A percentile compares a stretch with the other conserved stretches of the same genome.
These are phyloP conservation scores for Cairneyella variabilis DNA, from an alignment of 495 filamentous ascomycete species.

Conservation along the genomic window DNA sequence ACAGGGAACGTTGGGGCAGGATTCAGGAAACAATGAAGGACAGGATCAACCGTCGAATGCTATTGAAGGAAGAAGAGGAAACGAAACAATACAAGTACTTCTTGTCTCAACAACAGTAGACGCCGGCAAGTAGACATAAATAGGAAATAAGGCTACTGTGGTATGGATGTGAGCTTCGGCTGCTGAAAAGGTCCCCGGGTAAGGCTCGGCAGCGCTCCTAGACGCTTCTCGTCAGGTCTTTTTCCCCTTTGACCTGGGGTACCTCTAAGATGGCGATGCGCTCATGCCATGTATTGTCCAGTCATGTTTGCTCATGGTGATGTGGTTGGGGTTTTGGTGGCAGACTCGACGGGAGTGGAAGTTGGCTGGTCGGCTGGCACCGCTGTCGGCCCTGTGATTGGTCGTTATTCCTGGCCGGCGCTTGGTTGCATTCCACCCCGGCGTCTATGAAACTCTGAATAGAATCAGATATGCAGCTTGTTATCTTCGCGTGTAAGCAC, in stretches of 20 bases:
- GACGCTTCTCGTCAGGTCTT: slow-evolving; percentile 17
- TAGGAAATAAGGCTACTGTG: slow-evolving; percentile 12
- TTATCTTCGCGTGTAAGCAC: neutral
- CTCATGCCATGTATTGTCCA: slow-evolving; percentile 5
- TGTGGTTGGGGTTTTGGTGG: neutral
- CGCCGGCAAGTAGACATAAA: slow-evolving; percentile 22
- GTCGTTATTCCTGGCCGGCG: slow-evolving; percentile 17
- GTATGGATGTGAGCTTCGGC: neutral
- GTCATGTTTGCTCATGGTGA: neutral
- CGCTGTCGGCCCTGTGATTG: slow-evolving; percentile 3
- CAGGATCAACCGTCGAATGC: slow-evolving; percentile 19
- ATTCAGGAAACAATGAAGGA: slow-evolving; percentile 1
- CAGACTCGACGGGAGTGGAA: neutral
- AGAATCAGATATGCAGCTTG: slow-evolving; percentile 30
- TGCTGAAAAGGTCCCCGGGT: neutral
- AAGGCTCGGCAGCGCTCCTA: neutral
- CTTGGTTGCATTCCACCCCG: slow-evolving; percentile 11
- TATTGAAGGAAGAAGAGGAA: slow-evolving; percentile 10
- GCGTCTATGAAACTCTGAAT: slow-evolving; percentile 44
- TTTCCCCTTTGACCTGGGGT: neutral
- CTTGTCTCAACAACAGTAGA: slow-evolving; percentile 6
- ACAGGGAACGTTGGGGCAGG: neutral
- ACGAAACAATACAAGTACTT: slow-evolving; percentile 26
- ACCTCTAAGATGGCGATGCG: slow-evolving; percentile 10
- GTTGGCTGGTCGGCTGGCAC: neutral